phyloP scores from a whole-genome alignment of 768 basidiomycete species.

The Megacollybia marginata region DNA sequence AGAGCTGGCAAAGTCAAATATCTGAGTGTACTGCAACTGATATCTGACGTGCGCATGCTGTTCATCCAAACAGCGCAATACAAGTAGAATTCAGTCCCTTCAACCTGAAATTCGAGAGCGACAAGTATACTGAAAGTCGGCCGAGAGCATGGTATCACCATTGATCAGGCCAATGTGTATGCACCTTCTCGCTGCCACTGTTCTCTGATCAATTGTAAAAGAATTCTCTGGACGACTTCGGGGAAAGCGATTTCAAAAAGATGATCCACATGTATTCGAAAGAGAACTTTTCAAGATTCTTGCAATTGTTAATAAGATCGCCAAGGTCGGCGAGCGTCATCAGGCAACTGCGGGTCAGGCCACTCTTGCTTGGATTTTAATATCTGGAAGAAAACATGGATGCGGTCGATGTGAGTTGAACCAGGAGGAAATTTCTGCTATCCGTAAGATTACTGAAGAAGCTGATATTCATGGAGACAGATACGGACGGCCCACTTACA shows the following conservation, averaged over 20 bases:
- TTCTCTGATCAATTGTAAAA: too few species aligned
- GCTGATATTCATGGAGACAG: constrained; percentile 19
- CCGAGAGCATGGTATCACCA: constrained; percentile 35
- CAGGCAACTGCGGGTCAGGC: constrained; percentile 33
- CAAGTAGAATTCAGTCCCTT: constrained; percentile 40
- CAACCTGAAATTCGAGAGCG: constrained; percentile 35
- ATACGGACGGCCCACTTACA: background rate
- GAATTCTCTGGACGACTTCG: constrained; percentile 12
- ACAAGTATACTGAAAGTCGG: constrained; percentile 29
- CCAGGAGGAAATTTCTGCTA: constrained; percentile 18
- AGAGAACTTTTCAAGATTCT: constrained; percentile 36
- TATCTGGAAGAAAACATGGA: constrained; percentile 33
- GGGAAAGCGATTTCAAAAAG: constrained; percentile 26
- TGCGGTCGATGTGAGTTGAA: constrained; percentile 20
- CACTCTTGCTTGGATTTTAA: constrained; percentile 35
- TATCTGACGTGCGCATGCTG: constrained; percentile 39
- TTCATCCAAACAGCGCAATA: constrained; percentile 35
- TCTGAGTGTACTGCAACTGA: constrained; percentile 37
- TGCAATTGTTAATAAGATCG: constrained; percentile 25
- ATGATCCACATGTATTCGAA: constrained; percentile 27
- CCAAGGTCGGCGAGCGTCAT: constrained; percentile 25
- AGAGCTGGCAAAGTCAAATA: constrained; percentile 38
- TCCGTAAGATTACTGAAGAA: constrained; percentile 21
- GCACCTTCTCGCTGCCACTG: too few species aligned
- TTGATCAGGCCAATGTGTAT: constrained; percentile 36